Evolutionary conservation across 2,329 filamentous ascomycete genomes (phyloP), one percentile per base, ranked within the genome.

Genomic region (Talaromyces sp.): DNA sequence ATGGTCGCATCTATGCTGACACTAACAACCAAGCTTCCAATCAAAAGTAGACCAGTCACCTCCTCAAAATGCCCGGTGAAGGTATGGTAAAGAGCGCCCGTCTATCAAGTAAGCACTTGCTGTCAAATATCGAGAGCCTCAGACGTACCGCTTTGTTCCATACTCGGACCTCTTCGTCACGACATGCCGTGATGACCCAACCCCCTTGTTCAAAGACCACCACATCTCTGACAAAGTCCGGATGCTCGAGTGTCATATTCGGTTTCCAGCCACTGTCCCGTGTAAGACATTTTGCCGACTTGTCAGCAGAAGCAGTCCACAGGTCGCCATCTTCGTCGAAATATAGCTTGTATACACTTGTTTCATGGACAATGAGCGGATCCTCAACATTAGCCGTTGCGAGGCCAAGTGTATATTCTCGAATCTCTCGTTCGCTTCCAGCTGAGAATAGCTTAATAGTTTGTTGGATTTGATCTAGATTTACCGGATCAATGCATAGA

Each of bases 221-320:
- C 25, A 98, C 86, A 64, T 93, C 91, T 66, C 92, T 87, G 35
- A 98, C 93, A 75, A 96, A 97, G 75, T 96, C 93, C 1, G 93
- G 92, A 75, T 99, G 95, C 63, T 84, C 79, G 67, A 96, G 86
- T 1, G 80, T 85, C 63, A 93, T 89, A 66, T 94, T 92, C 3
- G 86, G 79, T 54, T 85, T 85, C 84, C 92, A 97, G 19, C 83
- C 83, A 54, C 85, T 86, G 27, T 84, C 81, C 61, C 93, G 84
- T 1, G 89, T 84, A 9, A 97, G 84, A 70, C 92, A 93, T 76
- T 94, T 95, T 1, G 88, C 88, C 0, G 90, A 93, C 70, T 92
- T 95, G 76, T 99, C 95, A 4, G 92, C 93, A 67, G 92, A 97
- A 6, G 93, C 90, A 8, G 94, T 97, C 93, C 93, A 98, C 15